A percentile compares a stretch with the other conserved stretches of the same genome.
phyloP scores from a whole-genome alignment of 2,329 filamentous ascomycete genomes.

The Colletotrichum brevisporum region DNA sequence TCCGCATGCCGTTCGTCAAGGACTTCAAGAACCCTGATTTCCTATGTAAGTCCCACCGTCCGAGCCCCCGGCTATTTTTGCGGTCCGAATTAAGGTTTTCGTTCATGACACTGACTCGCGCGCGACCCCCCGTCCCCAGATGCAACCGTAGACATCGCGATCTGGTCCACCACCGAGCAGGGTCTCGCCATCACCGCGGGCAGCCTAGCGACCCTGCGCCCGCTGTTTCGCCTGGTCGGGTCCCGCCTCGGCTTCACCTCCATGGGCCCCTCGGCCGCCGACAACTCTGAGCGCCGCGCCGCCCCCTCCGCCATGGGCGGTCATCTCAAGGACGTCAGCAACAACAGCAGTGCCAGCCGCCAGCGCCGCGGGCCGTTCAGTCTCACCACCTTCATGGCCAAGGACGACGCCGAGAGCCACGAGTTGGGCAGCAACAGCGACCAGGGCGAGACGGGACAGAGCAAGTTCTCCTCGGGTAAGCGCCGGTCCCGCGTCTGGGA shows the following conservation, averaged over 20 bases:
- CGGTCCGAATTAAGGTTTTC: conserved; percentile 4
- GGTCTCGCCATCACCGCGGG: conserved; percentile 65
- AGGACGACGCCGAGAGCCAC: conserved; percentile 42
- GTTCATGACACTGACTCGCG: conserved; percentile 20
- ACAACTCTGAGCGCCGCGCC: conserved; percentile 25
- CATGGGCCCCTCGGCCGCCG: conserved; percentile 28
- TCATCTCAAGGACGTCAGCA: conserved; percentile 23
- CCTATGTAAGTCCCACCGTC: conserved; percentile 52
- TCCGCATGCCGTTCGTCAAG: conserved; percentile 57
- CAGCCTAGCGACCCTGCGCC: conserved; percentile 62
- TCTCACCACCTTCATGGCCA: conserved; percentile 47
- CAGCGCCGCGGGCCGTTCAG: conserved; percentile 44
- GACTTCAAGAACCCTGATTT: conserved; percentile 58
- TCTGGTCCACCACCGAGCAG: conserved; percentile 64
- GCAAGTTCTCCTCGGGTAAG: conserved; percentile 24
- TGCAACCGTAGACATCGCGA: conserved; percentile 60
- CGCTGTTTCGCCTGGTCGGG: conserved; percentile 55
- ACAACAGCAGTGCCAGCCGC: conserved; percentile 18
- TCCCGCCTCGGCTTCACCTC: conserved; percentile 49
- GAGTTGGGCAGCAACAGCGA: conserved; percentile 27
- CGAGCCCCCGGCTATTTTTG: neutral
- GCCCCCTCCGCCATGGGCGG: conserved; percentile 33
- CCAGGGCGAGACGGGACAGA: conserved; percentile 6
- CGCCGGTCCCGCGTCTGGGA: conserved; percentile 32
- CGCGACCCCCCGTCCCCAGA: conserved; percentile 42